Conservation (phyloP, 768 basidiomycete genomes). For the Tricholoma terreum region DNA sequence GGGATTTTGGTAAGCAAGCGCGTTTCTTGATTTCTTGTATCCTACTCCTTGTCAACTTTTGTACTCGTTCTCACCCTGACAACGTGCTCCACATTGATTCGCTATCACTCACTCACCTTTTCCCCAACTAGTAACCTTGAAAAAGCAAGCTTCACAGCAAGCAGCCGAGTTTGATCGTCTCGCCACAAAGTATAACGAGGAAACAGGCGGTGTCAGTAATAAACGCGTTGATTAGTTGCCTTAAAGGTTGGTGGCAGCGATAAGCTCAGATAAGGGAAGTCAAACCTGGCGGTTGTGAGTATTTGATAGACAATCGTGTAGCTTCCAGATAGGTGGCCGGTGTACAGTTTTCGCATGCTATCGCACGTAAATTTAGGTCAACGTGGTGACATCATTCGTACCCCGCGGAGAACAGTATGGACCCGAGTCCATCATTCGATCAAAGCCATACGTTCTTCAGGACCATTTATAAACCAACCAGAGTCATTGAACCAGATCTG, state of each 20-base stretch:
- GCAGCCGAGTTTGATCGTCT: constrained; percentile 80
- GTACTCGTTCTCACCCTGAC: neutral
- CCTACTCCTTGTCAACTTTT: neutral
- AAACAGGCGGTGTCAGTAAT: constrained; percentile 51
- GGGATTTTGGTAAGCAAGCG: constrained; percentile 57
- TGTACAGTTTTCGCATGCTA: neutral
- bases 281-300: neutral
- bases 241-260: neutral
- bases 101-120: neutral
- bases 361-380: neutral
- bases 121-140: constrained; percentile 57
- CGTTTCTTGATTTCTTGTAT: neutral
- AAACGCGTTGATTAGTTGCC: constrained; percentile 66
- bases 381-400: no score
- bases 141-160: constrained; percentile 79
- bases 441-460: no score
- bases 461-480: no score
- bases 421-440: no score
- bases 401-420: no score
- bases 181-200: constrained; percentile 71
- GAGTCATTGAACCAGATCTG: no score
- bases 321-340: neutral
- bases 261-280: neutral
- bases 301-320: neutral
- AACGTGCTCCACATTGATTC: no score